phyloP scores from a whole-genome alignment of 2,329 filamentous ascomycete species.

The Arthroderma sp. region DNA sequence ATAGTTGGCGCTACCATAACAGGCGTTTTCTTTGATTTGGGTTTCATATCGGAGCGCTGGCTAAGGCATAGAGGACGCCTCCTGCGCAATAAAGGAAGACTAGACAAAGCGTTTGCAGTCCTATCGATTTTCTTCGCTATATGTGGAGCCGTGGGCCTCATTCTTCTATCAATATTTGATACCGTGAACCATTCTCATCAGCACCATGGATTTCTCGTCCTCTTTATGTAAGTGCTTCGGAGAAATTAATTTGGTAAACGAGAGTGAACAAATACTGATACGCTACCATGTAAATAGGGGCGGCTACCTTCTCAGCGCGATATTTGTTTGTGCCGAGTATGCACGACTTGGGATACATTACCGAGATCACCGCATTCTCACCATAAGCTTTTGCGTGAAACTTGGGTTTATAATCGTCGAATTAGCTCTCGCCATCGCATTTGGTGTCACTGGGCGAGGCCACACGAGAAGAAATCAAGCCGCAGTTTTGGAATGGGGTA shows the following conservation, averaged over 20 bases:
- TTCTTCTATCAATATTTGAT: conserved; percentile 76
- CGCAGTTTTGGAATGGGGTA: conserved; percentile 63
- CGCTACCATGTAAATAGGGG: conserved; percentile 21
- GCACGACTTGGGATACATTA: conserved; percentile 71
- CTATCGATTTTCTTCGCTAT: conserved; percentile 48
- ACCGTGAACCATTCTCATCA: conserved; percentile 51
- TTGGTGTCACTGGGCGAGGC: conserved; percentile 41
- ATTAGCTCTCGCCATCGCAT: conserved; percentile 52
- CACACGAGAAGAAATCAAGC: conserved; percentile 47
- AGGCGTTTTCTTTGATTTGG: conserved; percentile 65
- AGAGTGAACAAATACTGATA: background rate
- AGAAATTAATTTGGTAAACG: background rate
- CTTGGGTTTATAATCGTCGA: conserved; percentile 72
- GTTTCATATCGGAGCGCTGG: conserved; percentile 71
- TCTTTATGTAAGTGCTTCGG: conserved; percentile 53
- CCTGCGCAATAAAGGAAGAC: conserved; percentile 49
- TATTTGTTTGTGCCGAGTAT: conserved; percentile 86
- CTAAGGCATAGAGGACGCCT: conserved; percentile 70
- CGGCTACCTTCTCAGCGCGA: conserved; percentile 71
- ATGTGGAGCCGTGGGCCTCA: conserved; percentile 64
- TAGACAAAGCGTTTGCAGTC: conserved; percentile 27
- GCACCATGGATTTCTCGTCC: conserved; percentile 62
- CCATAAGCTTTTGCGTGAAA: conserved; percentile 76
- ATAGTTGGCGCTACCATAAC: conserved; percentile 49
- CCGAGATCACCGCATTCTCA: conserved; percentile 55